Evolutionary conservation across 2,329 filamentous ascomycete species (phyloP).

Genomic region (Scytalidium sp.): DNA sequence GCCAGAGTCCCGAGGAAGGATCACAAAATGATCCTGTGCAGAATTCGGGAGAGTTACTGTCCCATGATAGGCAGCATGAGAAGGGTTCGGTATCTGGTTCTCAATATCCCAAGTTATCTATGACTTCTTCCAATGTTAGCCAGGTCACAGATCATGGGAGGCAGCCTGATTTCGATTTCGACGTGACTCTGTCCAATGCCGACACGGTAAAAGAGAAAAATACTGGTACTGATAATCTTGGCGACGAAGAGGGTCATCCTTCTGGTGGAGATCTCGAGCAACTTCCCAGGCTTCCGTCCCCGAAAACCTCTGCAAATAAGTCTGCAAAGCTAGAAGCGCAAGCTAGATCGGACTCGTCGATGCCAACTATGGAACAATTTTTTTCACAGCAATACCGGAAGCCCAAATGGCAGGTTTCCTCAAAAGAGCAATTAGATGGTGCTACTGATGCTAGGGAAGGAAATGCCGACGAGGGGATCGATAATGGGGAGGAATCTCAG

Average conservation of each 20-base stretch:
- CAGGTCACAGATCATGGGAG: constrained; percentile 44
- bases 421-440: constrained; percentile 2
- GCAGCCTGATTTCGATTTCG: constrained; percentile 43
- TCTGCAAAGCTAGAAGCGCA: constrained; percentile 2
- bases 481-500: not conserved
- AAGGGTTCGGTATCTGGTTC: constrained; percentile 10
- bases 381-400: constrained; percentile 22
- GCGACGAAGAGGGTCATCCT: constrained; percentile 3
- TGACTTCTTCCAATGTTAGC: constrained; percentile 34
- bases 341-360: constrained; percentile 10
- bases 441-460: constrained; percentile 1
- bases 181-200: constrained; percentile 14
- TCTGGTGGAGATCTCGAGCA: not conserved
- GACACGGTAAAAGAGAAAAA: constrained; percentile 8
- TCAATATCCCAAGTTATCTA: constrained; percentile 28
- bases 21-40: not conserved
- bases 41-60: not conserved
- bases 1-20: not conserved
- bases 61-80: constrained; percentile 13
- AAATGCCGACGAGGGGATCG: not conserved
- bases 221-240: constrained; percentile 2
- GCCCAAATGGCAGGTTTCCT: constrained; percentile 5
- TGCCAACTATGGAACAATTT: constrained; percentile 19
- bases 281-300: not conserved
- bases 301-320: not conserved